Base-by-base conservation (phyloP, 129 eudicot species). In the Flaveria bidentis region DNA sequence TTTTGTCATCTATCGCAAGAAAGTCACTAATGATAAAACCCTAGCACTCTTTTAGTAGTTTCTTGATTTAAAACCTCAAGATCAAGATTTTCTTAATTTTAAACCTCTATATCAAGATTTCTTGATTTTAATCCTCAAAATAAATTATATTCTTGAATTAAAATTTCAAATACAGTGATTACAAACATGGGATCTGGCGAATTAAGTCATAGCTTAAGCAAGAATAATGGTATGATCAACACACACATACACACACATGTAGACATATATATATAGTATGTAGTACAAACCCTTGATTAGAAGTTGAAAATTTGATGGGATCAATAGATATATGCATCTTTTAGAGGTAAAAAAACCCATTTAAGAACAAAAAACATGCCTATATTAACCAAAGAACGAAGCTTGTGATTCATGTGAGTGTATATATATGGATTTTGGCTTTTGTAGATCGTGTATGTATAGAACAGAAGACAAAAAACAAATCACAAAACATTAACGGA, bases 391-490 rank as follows among this genome's bases (percentile, higher is more conserved):
- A 33, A 0, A 33, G 39, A 33, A 33, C 39, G 6, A 33, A 33
- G 39, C 20, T 44, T 57, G 25, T 41, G 78, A 73, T 73, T 73
- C 42, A 74, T 23, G 44, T 57, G 57, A 41, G 42, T 41, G 56
- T 58, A 41, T 15, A 16, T 28, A 71, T 28, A 71, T 17, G 14
- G 22, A 9, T 45, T 26, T 23, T 23, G n/a, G 60, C 70, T 74
- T 74, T 58, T 60, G 28, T 44, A 26, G 69, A 49, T 46, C 62
- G 14, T 25, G 33, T 62, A 44, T 60, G 17, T 74, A 11, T 44
- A 33, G 39, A 33, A 33, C 53, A 76, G 74, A 51, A 39, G 73
- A 76, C 74, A 76, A 64, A 73, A 76, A 30, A 50, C 12, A 51
- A 20, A 67, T 66, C 42, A 66, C 55, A 36, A 18, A 66, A 23